phyloP scores from a whole-genome alignment of 257 asterid species.

The Anisodus acutangulus region DNA sequence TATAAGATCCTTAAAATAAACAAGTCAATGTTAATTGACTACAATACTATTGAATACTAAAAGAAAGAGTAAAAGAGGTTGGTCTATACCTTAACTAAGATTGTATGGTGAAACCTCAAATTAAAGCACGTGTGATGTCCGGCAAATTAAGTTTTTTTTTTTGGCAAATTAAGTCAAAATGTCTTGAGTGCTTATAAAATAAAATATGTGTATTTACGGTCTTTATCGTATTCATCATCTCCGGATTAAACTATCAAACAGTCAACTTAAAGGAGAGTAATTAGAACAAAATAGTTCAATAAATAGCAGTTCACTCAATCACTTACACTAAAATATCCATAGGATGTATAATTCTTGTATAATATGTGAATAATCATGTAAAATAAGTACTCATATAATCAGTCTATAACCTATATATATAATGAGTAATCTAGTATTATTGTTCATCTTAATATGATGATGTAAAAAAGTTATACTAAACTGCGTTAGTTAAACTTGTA shows the following conservation, averaged over 20 bases:
- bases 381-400: too few species aligned
- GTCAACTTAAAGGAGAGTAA: background rate
- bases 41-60: background rate
- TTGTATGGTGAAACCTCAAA: background rate
- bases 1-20: conserved; percentile 20
- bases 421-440: background rate
- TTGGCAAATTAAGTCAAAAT: background rate
- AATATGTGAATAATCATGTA: too few species aligned
- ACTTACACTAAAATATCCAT: too few species aligned
- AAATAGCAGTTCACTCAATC: too few species aligned
- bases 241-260: background rate
- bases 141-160: background rate
- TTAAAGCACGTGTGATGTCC: background rate
- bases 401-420: background rate
- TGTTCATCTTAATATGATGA: background rate
- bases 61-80: too few species aligned
- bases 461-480: background rate
- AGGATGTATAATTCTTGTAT: too few species aligned
- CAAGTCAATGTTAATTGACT: background rate
- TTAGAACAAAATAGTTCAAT: too few species aligned
- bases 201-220: too few species aligned
- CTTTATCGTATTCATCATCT: too few species aligned
- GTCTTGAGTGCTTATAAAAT: background rate
- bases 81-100: background rate
- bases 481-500: background rate